Conservation (phyloP, 306 rosid species). For the Medicago ruthenica region DNA sequence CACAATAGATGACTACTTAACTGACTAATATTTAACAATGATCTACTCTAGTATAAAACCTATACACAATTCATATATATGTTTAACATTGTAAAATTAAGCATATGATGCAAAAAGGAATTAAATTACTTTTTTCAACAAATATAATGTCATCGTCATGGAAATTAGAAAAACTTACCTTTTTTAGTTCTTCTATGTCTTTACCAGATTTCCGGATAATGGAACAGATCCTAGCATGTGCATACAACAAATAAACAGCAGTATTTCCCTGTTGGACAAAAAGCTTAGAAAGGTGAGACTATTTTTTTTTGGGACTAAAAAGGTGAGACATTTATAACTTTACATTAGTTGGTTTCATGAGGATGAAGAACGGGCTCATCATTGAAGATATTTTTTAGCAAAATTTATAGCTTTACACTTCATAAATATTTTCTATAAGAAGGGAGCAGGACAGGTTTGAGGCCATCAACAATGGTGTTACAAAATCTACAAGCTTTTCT, state of each 20-base stretch:
- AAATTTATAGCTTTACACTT: not conserved
- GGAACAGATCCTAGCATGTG: slow-evolving; percentile 91
- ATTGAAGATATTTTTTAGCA: too few species aligned
- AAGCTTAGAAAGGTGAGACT: slow-evolving; percentile 15
- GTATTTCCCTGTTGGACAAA: slow-evolving; percentile 79
- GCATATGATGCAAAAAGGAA: not conserved
- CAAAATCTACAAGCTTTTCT: not conserved
- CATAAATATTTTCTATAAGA: not conserved
- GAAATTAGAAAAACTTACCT: slow-evolving; percentile 55
- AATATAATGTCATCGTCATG: not conserved
- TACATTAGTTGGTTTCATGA: not conserved
- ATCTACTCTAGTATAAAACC: not conserved
- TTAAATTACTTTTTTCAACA: not conserved
- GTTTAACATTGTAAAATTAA: not conserved
- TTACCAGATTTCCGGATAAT: slow-evolving; percentile 89
- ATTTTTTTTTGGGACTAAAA: not conserved
- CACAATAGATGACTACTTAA: not conserved
- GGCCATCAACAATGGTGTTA: slow-evolving; percentile 20
- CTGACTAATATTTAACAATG: slow-evolving; percentile 21
- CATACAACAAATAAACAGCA: slow-evolving; percentile 71
- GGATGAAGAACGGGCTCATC: not conserved
- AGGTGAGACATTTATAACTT: slow-evolving; percentile 1
- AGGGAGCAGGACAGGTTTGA: not conserved
- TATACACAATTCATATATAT: slow-evolving; percentile 5
- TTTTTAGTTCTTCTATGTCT: slow-evolving; percentile 80